Evolutionary conservation across 1,284 basidiomycete species (phyloP), one percentile per base, ranked within the genome.

Genomic region (Porphyrellus sp.): DNA sequence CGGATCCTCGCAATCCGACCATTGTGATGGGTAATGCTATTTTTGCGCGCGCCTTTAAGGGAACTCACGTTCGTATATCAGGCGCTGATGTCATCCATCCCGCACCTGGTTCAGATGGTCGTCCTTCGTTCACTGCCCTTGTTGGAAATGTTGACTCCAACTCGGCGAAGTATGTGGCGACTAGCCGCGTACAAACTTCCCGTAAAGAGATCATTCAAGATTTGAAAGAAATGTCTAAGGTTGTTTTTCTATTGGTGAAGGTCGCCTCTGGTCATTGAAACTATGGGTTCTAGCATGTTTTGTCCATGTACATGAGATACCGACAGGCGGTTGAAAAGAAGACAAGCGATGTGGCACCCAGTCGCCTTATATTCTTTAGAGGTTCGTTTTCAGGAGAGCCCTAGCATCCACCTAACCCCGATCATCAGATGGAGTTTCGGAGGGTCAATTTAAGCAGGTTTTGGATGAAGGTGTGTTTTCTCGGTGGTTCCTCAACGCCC

Each of bases 41-140:
- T 44, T 27, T 30, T 30, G 7, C 37, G 30, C 34, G 23, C 0
- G 8, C 44, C 6, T 27, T 34, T 43, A 39, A 25, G 23, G n/a
- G 28, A 37, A 3, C 46, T 55, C 42, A 52, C 42, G 43, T 40
- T 46, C 33, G 30, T 46, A 45, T 48, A 47, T n/a, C 52, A 80
- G 82, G 86, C 59, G 85, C 87, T 16, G 86, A 91, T 67, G 86
- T 87, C 34, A 85, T 88, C 25, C 88, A 91, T 63, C 88, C 89
- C 9, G 78, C 86, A 7, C 86, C 88, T 18, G 87, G 88, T 11
- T 80, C 84, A 0, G 78, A 78, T 13, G 84, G 81, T 13, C 79
- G 81, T 4, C 89, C 88, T 0, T 91, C 89, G 0, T 90, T 88
- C 64, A 84, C 87, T 0, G 76, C 87, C 2, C 70, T 91, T 0